Evolutionary conservation across 441 rosid species (phyloP).

Genomic region (Rhodomyrtus psidioides): DNA sequence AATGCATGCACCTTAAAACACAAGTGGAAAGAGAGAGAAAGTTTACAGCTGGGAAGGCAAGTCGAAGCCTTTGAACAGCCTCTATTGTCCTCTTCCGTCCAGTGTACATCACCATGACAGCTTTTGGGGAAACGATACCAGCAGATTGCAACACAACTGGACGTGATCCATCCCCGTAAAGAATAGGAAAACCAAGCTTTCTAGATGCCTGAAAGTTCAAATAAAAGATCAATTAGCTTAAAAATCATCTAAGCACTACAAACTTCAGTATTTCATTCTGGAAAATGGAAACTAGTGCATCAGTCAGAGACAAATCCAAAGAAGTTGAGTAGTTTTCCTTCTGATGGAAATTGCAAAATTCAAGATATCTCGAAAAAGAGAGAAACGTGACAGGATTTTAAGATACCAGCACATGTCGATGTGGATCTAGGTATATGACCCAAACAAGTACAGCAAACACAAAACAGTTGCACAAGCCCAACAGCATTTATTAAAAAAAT

Average conservation of each 20-base stretch:
- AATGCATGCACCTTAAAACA: background rate
- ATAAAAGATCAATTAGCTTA: background rate
- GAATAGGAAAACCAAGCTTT: constrained; percentile 79
- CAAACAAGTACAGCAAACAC: background rate
- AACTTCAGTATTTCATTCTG: background rate
- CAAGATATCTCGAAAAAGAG: background rate
- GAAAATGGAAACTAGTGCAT: background rate
- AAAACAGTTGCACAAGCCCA: background rate
- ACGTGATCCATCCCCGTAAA: constrained; percentile 87
- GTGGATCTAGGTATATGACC: background rate
- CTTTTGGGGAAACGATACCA: constrained; percentile 79
- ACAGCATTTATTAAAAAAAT: background rate
- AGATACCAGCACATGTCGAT: background rate
- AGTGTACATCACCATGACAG: constrained; percentile 87
- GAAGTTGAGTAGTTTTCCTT: background rate
- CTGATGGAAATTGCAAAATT: background rate
- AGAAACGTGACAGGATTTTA: background rate
- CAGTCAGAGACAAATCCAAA: background rate
- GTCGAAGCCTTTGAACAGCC: constrained; percentile 84
- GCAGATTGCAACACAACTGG: constrained; percentile 86
- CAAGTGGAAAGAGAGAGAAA: constrained; percentile 5
- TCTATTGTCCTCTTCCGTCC: constrained; percentile 72
- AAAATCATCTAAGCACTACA: background rate
- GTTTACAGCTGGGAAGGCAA: constrained; percentile 73
- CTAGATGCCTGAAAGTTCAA: constrained; percentile 47